Percentiles rank a stretch among this genome's conserved stretches.
Evolutionary conservation across 371 early-diverging fungal species (phyloP).

Genomic region (Phascolomyces articulosus): DNA sequence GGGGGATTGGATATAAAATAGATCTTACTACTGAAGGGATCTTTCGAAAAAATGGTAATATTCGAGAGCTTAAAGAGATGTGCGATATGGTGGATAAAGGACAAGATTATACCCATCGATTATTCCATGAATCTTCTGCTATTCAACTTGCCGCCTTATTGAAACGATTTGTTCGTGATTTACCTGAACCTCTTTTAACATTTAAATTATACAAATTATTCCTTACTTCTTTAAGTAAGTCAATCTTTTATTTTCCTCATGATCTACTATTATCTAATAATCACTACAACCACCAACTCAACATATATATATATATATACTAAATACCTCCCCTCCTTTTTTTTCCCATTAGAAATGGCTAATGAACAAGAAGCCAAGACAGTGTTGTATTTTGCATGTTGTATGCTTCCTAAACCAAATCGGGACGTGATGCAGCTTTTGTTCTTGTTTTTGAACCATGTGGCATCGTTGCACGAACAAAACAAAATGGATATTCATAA

Average conservation of each 20-base stretch:
- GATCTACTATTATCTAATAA: background rate
- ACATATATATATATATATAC: background rate
- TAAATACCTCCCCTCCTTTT: too few species aligned
- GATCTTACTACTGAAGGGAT: constrained; percentile 91
- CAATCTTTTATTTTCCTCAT: background rate
- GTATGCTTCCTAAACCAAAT: constrained; percentile 88
- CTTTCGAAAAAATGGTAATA: constrained; percentile 97
- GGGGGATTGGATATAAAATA: too few species aligned
- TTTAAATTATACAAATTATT: constrained; percentile 84
- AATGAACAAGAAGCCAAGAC: constrained; percentile 45
- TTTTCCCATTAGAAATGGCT: constrained; percentile 45
- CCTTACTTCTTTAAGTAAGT: constrained; percentile 65
- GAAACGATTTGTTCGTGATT: constrained; percentile 89
- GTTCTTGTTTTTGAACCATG: constrained; percentile 80
- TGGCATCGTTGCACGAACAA: constrained; percentile 69
- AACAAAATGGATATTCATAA: constrained; percentile 92
- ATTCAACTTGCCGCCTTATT: constrained; percentile 90
- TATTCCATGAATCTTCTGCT: constrained; percentile 44
- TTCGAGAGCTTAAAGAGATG: constrained; percentile 80
- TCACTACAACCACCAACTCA: background rate
- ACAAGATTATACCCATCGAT: constrained; percentile 9
- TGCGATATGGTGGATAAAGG: constrained; percentile 77
- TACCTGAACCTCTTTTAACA: constrained; percentile 94
- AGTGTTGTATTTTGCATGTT: constrained; percentile 75
- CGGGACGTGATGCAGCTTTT: constrained; percentile 86